Evolutionary conservation across 2,329 filamentous ascomycete genomes (phyloP).

Genomic region (Alternaria brassicicola): DNA sequence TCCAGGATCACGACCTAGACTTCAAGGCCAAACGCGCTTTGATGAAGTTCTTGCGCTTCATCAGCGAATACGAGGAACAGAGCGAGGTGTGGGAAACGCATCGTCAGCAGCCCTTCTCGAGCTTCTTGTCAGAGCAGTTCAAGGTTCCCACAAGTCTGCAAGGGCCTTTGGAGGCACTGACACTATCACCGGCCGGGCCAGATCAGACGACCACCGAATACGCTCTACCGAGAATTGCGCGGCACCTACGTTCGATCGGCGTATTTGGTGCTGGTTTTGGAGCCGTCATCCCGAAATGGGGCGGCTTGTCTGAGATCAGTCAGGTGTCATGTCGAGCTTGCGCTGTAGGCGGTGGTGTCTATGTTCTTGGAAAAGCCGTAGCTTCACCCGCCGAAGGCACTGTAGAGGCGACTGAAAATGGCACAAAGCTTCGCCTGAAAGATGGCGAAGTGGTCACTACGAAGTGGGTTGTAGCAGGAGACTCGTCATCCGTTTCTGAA

Average conservation of each 20-base stretch:
- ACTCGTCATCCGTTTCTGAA: slow-evolving; percentile 7
- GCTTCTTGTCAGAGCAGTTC: slow-evolving; percentile 63
- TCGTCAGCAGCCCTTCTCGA: slow-evolving; percentile 61
- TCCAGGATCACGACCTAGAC: slow-evolving; percentile 76
- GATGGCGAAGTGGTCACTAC: slow-evolving; percentile 65
- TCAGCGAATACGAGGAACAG: slow-evolving; percentile 72
- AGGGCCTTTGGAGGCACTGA: slow-evolving; percentile 70
- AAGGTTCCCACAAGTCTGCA: slow-evolving; percentile 68
- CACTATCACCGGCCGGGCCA: slow-evolving; percentile 68
- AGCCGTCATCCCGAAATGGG: slow-evolving; percentile 91
- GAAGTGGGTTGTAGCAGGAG: slow-evolving; percentile 59
- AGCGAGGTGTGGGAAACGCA: slow-evolving; percentile 64
- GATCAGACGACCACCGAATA: slow-evolving; percentile 66
- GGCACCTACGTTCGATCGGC: slow-evolving; percentile 85
- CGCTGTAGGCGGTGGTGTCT: slow-evolving; percentile 88
- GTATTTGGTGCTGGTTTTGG: slow-evolving; percentile 88
- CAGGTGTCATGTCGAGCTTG: slow-evolving; percentile 90
- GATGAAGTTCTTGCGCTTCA: slow-evolving; percentile 94
- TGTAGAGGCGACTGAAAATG: slow-evolving; percentile 11
- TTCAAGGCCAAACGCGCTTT: slow-evolving; percentile 81
- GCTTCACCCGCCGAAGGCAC: slow-evolving; percentile 19
- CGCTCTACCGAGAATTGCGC: slow-evolving; percentile 74
- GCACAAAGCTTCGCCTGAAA: slow-evolving; percentile 58
- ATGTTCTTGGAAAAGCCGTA: slow-evolving; percentile 79
- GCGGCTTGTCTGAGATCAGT: slow-evolving; percentile 83